Conservation (phyloP, 2,329 filamentous ascomycete species). For the Aureobasidium sp. region DNA sequence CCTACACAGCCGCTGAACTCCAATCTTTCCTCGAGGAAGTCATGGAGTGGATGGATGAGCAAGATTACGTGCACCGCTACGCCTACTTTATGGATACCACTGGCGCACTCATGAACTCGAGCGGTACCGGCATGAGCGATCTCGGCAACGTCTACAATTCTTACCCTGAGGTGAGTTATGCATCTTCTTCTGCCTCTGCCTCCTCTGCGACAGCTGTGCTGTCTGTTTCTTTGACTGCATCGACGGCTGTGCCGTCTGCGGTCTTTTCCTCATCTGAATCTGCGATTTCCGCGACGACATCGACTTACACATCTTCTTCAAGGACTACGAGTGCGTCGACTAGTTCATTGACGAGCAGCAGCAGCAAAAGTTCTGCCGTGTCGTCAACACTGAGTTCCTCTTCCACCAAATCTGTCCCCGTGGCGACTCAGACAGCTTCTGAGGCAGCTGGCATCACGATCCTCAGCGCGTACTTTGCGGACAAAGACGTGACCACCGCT, state of each 20-base stretch:
- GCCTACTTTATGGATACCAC: constrained; percentile 25
- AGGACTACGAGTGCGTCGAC: constrained; percentile 4
- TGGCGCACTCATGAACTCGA: constrained; percentile 21
- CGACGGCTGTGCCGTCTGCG: neutral
- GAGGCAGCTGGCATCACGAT: constrained; percentile 1
- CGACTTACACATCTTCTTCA: constrained; percentile 2
- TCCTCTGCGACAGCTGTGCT: neutral
- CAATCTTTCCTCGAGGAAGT: constrained; percentile 41
- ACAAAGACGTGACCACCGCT: constrained; percentile 12
- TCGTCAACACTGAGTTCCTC: neutral
- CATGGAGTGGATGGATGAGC: constrained; percentile 33
- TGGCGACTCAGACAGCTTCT: neutral
- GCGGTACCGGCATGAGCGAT: constrained; percentile 18
- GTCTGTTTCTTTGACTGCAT: neutral
- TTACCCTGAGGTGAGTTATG: constrained; percentile 15
- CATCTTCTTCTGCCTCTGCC: neutral
- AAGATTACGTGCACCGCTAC: constrained; percentile 32
- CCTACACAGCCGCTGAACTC: constrained; percentile 30
- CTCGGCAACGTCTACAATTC: constrained; percentile 20
- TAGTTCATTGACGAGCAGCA: neutral
- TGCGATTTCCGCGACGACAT: neutral
- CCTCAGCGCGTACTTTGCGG: constrained; percentile 14
- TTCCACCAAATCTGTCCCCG: neutral
- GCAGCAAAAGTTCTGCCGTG: constrained; percentile 1
- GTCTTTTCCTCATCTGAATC: neutral